Base-by-base conservation (phyloP, 495 filamentous ascomycete genomes). In the Aspergillus incahuasiensis region DNA sequence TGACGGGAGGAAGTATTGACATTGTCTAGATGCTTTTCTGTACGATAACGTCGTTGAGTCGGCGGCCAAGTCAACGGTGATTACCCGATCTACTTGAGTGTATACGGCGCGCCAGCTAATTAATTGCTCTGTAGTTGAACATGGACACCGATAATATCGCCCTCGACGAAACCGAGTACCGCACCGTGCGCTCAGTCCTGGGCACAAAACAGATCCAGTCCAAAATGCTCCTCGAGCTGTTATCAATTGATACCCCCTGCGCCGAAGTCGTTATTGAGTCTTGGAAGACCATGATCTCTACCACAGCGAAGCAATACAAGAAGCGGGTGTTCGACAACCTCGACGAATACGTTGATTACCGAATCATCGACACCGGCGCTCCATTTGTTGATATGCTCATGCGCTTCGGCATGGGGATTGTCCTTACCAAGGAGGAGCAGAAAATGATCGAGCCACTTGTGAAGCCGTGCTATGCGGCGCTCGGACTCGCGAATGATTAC, bases 21-120 rank as follows among this genome's bases (percentile, higher is more conserved):
- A 13, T 1, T 21, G 18, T 30, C 16, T 22, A 64, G 62, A 59
- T 38, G 62, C 58, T 0, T 63, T 63, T 44, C 13, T 65, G 44
- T 66, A 66, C 46, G 63, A 66, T 51, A 66, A 61, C 55, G 63
- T 66, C 3, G 52, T 66, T 8, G 60, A 66, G 48, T 63, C 63
- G 15, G 59, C 42, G n/a, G 43, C 60, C 13, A 61, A 57, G 21
- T 59, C 54, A 12, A 55, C 47, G 20, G 63, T 65, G 54, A 30
- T n/a, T n/a, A n/a, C n/a, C n/a, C n/a, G n/a, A n/a, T n/a, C n/a
- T n/a, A n/a, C n/a, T n/a, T n/a, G n/a, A n/a, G n/a, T n/a, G n/a
- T n/a, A n/a, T n/a, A n/a, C n/a, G n/a, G n/a, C n/a, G n/a, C n/a
- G n/a, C n/a, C n/a, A n/a, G n/a, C 20, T 12, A 16, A 12, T 39